phyloP scores from a whole-genome alignment of 169 alveolate species.

The Plasmodium billcollinsi region DNA sequence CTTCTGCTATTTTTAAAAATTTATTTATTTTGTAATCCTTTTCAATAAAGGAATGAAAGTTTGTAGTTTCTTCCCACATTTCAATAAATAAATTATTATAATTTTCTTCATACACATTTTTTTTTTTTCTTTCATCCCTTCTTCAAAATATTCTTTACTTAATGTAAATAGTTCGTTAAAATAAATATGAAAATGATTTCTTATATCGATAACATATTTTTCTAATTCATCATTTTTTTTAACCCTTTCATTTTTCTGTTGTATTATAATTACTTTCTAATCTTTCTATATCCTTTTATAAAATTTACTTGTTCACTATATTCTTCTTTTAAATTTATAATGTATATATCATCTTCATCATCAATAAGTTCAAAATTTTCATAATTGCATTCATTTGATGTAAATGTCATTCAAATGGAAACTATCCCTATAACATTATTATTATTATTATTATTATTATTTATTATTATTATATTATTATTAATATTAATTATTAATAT shows the following conservation, averaged over 20 bases:
- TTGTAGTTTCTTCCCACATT: conserved; percentile 52
- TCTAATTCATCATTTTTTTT: conserved; percentile 18
- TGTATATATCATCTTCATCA: conserved; percentile 64
- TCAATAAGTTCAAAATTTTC: conserved; percentile 33
- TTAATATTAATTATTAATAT: background rate
- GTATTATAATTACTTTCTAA: background rate
- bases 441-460: background rate
- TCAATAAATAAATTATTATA: conserved; percentile 33
- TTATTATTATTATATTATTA: background rate
- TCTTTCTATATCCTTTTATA: background rate
- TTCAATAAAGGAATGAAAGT: conserved; percentile 57
- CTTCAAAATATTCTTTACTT: conserved; percentile 68
- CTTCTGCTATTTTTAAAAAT: conserved; percentile 70
- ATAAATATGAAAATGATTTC: conserved; percentile 50
- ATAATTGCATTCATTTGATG: background rate
- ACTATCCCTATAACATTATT: background rate
- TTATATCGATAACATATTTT: conserved; percentile 32
- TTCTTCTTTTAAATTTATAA: conserved; percentile 24
- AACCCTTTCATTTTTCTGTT: background rate
- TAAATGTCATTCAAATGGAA: background rate
- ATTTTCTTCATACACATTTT: conserved; percentile 39
- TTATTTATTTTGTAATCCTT: conserved; percentile 58
- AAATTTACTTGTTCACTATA: background rate
- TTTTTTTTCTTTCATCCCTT: conserved; percentile 56
- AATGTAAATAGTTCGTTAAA: conserved; percentile 44